phyloP scores from a whole-genome alignment of 2,329 filamentous ascomycete genomes.

The Neofusicoccum ribis region DNA sequence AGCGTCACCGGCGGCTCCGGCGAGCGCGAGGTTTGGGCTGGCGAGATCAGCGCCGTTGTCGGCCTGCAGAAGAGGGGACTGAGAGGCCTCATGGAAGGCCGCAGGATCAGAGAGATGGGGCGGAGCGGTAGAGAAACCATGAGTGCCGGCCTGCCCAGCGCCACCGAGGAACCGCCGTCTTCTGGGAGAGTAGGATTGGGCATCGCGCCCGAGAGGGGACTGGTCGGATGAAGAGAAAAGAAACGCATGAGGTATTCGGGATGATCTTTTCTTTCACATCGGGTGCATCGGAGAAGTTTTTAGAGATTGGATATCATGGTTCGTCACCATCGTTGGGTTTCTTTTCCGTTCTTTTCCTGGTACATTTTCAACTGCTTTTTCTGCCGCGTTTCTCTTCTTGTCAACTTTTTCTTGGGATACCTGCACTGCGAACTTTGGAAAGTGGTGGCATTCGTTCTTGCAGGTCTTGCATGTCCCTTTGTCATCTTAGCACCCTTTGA shows the following conservation, averaged over 20 bases:
- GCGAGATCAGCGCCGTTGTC: conserved; percentile 84
- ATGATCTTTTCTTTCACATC: not conserved
- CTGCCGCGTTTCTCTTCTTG: not conserved
- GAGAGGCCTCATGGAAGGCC: conserved; percentile 89
- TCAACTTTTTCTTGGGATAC: not conserved
- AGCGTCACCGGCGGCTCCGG: conserved; percentile 35
- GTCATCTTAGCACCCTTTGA: not conserved
- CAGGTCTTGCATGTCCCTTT: not conserved
- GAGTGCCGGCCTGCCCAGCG: not conserved
- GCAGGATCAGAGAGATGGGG: conserved; percentile 75
- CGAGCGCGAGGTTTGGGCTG: conserved; percentile 71
- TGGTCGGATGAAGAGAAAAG: not conserved
- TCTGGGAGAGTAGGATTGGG: not conserved
- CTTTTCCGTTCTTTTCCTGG: not conserved
- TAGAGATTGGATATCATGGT: conserved; percentile 7
- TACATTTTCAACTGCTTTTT: not conserved
- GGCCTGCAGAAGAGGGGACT: conserved; percentile 92
- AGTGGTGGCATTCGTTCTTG: not conserved
- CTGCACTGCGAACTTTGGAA: not conserved
- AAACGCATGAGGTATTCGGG: not conserved
- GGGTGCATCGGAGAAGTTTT: not conserved
- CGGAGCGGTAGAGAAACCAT: conserved; percentile 27
- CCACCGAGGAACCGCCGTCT: not conserved
- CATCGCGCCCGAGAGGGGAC: conserved; percentile 8
- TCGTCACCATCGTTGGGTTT: not conserved